Conservation (phyloP, 2,329 filamentous ascomycete species). For the Botrytis pseudocinerea region DNA sequence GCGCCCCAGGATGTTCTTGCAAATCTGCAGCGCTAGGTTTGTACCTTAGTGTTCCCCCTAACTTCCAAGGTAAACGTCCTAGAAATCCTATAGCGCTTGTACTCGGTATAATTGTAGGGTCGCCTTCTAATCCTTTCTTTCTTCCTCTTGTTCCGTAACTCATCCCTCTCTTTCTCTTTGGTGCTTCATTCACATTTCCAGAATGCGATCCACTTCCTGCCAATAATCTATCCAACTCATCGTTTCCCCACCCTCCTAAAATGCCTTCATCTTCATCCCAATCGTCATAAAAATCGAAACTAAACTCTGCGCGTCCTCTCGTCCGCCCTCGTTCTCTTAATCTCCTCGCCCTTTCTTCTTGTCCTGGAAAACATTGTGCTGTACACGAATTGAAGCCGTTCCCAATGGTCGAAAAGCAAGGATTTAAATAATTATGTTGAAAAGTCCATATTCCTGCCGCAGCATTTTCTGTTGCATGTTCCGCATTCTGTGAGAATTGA, state of each 20-base stretch:
- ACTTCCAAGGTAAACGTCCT: constrained; percentile 78
- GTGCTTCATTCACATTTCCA: constrained; percentile 57
- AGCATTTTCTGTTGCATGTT: constrained; percentile 87
- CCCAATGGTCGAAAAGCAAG: constrained; percentile 70
- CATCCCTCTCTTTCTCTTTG: constrained; percentile 77
- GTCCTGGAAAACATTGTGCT: constrained; percentile 67
- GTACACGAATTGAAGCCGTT: constrained; percentile 72
- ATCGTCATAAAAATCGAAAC: constrained; percentile 97
- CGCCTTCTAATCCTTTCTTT: constrained; percentile 58
- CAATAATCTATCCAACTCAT: constrained; percentile 82
- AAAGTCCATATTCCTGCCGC: constrained; percentile 89
- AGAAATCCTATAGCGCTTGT: constrained; percentile 85
- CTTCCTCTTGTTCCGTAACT: constrained; percentile 76
- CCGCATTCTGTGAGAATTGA: constrained; percentile 86
- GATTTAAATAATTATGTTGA: constrained; percentile 79
- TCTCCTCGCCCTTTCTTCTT: constrained; percentile 72
- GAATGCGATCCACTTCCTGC: constrained; percentile 62
- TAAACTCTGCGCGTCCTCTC: constrained; percentile 70
- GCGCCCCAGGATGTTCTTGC: constrained; percentile 74
- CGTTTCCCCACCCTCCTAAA: constrained; percentile 72
- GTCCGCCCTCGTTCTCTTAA: constrained; percentile 62
- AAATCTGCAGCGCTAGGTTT: constrained; percentile 88
- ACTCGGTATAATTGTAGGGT: constrained; percentile 87
- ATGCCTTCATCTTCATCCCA: constrained; percentile 74
- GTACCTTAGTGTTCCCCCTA: constrained; percentile 81